phyloP scores from a whole-genome alignment of 768 basidiomycete genomes.

The Lentinula detonsa region DNA sequence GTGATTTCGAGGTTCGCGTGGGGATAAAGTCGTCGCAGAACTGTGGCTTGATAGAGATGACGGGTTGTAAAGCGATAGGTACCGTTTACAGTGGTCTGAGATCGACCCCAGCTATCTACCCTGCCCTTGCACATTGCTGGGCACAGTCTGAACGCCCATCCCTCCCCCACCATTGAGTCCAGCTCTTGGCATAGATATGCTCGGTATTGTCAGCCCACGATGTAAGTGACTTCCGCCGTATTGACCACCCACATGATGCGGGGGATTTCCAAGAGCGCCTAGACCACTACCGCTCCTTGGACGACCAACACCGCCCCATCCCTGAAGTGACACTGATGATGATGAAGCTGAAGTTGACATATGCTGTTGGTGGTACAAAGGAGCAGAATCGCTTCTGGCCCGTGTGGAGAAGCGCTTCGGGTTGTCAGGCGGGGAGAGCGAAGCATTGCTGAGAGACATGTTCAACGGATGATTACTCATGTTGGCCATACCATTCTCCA shows the following conservation, averaged over 20 bases:
- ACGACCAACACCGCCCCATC: conserved; percentile 24
- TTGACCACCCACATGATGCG: neutral
- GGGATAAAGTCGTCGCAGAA: neutral
- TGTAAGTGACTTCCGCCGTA: conserved; percentile 1
- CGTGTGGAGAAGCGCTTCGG: conserved; percentile 38
- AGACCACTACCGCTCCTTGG: conserved; percentile 50
- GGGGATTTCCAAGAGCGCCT: conserved; percentile 6
- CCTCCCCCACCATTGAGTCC: conserved; percentile 4
- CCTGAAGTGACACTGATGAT: conserved; percentile 8
- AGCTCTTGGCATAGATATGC: conserved; percentile 4
- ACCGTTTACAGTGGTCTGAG: neutral
- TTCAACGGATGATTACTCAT: conserved; percentile 2
- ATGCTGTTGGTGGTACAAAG: conserved; percentile 45
- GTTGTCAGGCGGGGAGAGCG: conserved; percentile 1
- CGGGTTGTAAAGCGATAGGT: neutral
- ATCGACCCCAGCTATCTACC: neutral
- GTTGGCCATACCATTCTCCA: neutral
- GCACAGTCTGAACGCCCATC: conserved; percentile 3
- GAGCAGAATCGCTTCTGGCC: conserved; percentile 66
- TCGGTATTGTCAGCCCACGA: conserved; percentile 3
- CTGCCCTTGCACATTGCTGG: conserved; percentile 2
- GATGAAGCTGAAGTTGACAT: conserved; percentile 12
- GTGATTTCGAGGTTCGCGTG: neutral
- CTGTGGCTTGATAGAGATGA: neutral
- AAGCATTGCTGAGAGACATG: conserved; percentile 16